Evolutionary conservation across 2,329 filamentous ascomycete genomes (phyloP).

Genomic region (Epichloe coenophiala): DNA sequence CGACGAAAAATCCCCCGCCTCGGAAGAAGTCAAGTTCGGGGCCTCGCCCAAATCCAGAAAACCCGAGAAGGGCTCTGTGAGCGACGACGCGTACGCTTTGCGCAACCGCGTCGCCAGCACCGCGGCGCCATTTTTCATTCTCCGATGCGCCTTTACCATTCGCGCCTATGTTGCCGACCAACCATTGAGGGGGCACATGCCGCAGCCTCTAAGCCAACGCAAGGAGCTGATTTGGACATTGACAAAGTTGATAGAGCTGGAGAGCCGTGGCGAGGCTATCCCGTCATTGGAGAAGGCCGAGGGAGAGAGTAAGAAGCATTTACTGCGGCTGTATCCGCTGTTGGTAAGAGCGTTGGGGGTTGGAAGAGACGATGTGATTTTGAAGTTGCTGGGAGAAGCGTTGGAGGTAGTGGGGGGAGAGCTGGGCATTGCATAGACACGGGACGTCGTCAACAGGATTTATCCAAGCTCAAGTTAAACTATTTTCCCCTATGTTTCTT

Average conservation of each 20-base stretch:
- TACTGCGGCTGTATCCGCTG: slow-evolving; percentile 70
- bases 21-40: not conserved
- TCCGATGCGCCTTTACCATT: slow-evolving; percentile 69
- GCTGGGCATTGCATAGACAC: slow-evolving; percentile 11
- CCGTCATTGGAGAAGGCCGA: slow-evolving; percentile 37
- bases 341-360: slow-evolving; percentile 48
- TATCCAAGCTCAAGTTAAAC: too few relatives aligned
- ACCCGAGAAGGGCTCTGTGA: not conserved
- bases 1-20: not conserved
- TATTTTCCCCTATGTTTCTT: not conserved
- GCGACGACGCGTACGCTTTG: slow-evolving; percentile 17
- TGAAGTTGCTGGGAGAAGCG: slow-evolving; percentile 42
- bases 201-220: slow-evolving; percentile 69
- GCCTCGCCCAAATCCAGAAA: not conserved
- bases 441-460: too few relatives aligned
- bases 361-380: slow-evolving; percentile 46
- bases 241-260: slow-evolving; percentile 48
- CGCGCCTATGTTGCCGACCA: slow-evolving; percentile 83
- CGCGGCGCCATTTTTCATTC: slow-evolving; percentile 66
- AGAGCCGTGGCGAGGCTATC: slow-evolving; percentile 58
- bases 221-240: slow-evolving; percentile 67
- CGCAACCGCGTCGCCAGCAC: slow-evolving; percentile 56
- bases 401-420: slow-evolving; percentile 51
- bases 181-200: slow-evolving; percentile 76
- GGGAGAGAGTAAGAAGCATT: slow-evolving; percentile 54